Evolutionary conservation across 2,329 filamentous ascomycete species (phyloP).

Genomic region (Helminthosporium solani): DNA sequence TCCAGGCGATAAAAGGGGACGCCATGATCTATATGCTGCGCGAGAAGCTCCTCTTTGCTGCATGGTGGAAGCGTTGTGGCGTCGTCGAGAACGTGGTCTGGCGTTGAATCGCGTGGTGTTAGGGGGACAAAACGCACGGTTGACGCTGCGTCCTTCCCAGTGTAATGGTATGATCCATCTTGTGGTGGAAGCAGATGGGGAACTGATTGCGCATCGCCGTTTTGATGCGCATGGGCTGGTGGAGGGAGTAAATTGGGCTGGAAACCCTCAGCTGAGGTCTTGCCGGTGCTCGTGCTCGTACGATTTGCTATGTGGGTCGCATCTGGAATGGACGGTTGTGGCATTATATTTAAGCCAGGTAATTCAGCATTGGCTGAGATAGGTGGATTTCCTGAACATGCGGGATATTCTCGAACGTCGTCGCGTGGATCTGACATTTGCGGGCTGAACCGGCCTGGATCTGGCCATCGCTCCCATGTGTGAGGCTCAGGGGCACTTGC

Average conservation of each 20-base stretch:
- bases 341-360: conserved; percentile 4
- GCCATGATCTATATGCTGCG: conserved; percentile 25
- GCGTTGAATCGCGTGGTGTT: conserved; percentile 24
- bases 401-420: not conserved
- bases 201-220: not conserved
- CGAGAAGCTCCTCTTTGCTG: conserved; percentile 21
- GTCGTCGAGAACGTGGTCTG: conserved; percentile 12
- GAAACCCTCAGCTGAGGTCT: conserved; percentile 11
- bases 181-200: conserved; percentile 13
- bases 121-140: conserved; percentile 19
- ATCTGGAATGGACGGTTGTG: conserved; percentile 1
- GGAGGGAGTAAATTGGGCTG: conserved; percentile 4
- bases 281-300: conserved; percentile 5
- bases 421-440: conserved; percentile 2
- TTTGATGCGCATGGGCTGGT: conserved; percentile 3
- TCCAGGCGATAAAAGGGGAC: conserved; percentile 21
- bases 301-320: conserved; percentile 16
- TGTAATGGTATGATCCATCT: conserved; percentile 14
- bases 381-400: not conserved
- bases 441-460: conserved; percentile 6
- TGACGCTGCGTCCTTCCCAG: conserved; percentile 10
- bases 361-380: not conserved
- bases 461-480: conserved; percentile 5
- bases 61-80: conserved; percentile 14
- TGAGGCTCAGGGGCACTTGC: conserved; percentile 9